Evolutionary conservation across 805 yeast species (phyloP).

Genomic region (Saturnispora besseyi): DNA sequence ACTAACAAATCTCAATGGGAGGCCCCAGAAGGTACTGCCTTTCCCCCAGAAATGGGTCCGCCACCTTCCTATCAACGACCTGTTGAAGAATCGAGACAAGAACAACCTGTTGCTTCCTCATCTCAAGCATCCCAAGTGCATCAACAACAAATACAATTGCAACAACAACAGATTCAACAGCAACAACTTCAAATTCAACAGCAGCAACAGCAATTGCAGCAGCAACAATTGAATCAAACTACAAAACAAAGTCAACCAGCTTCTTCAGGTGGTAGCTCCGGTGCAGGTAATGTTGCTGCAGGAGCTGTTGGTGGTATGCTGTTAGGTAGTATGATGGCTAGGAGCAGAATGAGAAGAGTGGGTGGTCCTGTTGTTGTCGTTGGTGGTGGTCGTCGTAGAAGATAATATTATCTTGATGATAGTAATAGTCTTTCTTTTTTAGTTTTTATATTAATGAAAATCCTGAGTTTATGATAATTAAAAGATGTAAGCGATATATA

Average conservation of each 20-base stretch:
- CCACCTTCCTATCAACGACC: background rate
- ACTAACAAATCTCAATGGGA: conserved; percentile 88
- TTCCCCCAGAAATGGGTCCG: background rate
- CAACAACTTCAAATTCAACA: conserved; percentile 9
- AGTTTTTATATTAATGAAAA: no score
- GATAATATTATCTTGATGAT: background rate
- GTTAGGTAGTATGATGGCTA: background rate
- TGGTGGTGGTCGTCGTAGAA: background rate
- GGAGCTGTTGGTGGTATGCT: background rate
- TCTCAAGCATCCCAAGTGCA: conserved; percentile 22
- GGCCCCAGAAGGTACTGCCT: conserved; percentile 52
- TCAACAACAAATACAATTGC: conserved; percentile 27
- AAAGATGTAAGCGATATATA: no score
- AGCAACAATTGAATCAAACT: conserved; percentile 9
- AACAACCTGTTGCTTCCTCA: no score
- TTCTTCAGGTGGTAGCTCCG: background rate
- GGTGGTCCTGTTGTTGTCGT: background rate
- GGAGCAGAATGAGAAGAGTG: background rate
- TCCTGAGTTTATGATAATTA: no score
- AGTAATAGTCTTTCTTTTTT: no score
- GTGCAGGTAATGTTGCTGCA: background rate
- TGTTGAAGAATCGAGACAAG: no score
- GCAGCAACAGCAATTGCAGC: conserved; percentile 8
- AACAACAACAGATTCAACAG: conserved; percentile 22
- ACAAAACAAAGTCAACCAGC: background rate